Conservation (phyloP, 108 stramenopile genomes). For the Nannochloropsis gaditana region DNA sequence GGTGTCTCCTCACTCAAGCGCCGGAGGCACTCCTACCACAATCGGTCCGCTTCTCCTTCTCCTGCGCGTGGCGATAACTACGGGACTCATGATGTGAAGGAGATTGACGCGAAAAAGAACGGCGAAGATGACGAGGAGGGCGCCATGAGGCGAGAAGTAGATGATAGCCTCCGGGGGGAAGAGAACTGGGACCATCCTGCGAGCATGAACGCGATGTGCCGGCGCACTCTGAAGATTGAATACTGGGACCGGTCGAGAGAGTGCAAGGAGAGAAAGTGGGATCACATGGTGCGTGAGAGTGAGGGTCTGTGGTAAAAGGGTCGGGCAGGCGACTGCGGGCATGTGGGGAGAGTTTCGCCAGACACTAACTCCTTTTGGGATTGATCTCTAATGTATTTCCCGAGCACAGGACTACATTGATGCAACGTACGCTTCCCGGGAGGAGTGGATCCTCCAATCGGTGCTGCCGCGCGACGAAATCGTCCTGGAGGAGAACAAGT, state of each 20-base stretch:
- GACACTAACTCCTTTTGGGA: too few species aligned
- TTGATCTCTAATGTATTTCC: not conserved
- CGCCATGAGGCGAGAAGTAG: not conserved
- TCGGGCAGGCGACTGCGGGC: too few species aligned
- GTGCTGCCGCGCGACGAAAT: not conserved
- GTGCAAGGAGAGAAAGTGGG: constrained; percentile 19
- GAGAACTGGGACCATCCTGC: not conserved
- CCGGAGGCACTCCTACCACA: not conserved
- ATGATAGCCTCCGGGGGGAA: not conserved
- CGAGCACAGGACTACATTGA: not conserved
- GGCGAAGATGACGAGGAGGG: not conserved
- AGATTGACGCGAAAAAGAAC: not conserved
- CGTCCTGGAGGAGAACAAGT: not conserved
- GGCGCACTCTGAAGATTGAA: not conserved
- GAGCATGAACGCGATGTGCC: not conserved
- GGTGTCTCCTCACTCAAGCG: not conserved
- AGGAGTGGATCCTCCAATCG: not conserved
- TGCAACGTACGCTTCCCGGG: not conserved
- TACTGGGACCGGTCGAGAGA: not conserved
- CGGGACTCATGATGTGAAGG: not conserved
- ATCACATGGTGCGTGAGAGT: not conserved
- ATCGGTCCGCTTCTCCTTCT: not conserved
- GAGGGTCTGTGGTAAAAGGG: too few species aligned
- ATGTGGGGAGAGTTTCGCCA: too few species aligned
- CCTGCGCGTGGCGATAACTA: not conserved